phyloP scores from a whole-genome alignment of 2,329 filamentous ascomycete species.

The Botrytis fragariae region DNA sequence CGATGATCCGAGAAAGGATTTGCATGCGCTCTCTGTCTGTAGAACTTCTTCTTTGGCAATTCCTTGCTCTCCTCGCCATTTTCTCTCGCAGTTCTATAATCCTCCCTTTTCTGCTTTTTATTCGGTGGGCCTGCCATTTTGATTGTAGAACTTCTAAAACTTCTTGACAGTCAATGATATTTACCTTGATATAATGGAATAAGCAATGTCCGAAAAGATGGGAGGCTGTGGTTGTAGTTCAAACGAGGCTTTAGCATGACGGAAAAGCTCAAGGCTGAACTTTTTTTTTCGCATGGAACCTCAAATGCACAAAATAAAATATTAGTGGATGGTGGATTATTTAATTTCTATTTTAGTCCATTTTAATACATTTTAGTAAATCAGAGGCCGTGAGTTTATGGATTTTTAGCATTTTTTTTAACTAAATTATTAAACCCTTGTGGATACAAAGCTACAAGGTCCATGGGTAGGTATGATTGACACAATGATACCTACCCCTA shows the following conservation, averaged over 20 bases:
- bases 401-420: background rate
- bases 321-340: background rate
- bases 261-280: constrained; percentile 23
- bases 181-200: background rate
- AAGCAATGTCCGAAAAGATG: background rate
- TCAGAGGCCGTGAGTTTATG: background rate
- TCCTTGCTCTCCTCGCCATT: constrained; percentile 44
- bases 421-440: background rate
- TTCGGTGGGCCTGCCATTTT: constrained; percentile 47
- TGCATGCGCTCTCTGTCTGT: constrained; percentile 91
- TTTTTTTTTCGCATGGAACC: background rate
- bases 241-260: constrained; percentile 15
- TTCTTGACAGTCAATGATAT: constrained; percentile 10
- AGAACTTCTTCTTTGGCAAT: constrained; percentile 92
- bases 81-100: constrained; percentile 57
- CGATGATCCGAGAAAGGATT: constrained; percentile 97
- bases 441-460: background rate
- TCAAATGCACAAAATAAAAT: background rate
- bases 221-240: background rate
- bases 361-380: no score
- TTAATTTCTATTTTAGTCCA: background rate
- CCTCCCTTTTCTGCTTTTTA: constrained; percentile 64
- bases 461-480: background rate
- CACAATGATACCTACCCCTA: background rate
- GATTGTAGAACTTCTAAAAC: background rate